Evolutionary conservation across 2,329 filamentous ascomycete genomes (phyloP).

Genomic region (Clonostachys solani): DNA sequence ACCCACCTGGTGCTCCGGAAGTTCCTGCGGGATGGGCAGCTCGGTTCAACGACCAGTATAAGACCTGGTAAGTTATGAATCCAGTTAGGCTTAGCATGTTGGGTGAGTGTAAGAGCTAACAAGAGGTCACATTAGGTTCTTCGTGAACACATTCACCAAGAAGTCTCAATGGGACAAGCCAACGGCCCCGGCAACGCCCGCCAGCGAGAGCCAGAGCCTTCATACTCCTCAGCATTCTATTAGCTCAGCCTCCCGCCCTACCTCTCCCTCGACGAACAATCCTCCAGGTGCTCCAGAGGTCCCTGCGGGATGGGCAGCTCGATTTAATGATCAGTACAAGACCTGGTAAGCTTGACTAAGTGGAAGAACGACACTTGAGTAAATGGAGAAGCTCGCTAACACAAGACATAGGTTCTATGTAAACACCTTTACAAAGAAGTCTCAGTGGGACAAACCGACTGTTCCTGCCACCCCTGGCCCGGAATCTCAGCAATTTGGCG

Average conservation of each 20-base stretch:
- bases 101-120: no score
- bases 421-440: slow-evolving; percentile 81
- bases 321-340: slow-evolving; percentile 84
- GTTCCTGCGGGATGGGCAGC: slow-evolving; percentile 69
- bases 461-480: slow-evolving; percentile 9
- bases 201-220: slow-evolving; percentile 6
- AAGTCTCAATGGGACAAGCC: slow-evolving; percentile 89
- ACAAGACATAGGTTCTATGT: slow-evolving; percentile 73
- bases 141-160: slow-evolving; percentile 84
- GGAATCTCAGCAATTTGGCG: no score
- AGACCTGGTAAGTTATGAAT: slow-evolving; percentile 60
- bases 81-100: neutral
- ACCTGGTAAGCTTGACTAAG: slow-evolving; percentile 53
- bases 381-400: slow-evolving; percentile 20
- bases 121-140: slow-evolving; percentile 59
- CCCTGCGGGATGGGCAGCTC: slow-evolving; percentile 69
- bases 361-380: no score
- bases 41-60: slow-evolving; percentile 83
- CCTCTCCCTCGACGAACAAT: neutral
- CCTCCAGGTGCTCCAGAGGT: slow-evolving; percentile 52
- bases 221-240: no score
- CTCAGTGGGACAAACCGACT: slow-evolving; percentile 85
- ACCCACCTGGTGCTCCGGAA: slow-evolving; percentile 42
- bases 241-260: neutral
- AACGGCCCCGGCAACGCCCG: slow-evolving; percentile 53